These are phyloP conservation scores for Acanthamoeba royreba DNA, from an alignment of 208 protist genomes.

Conservation along the genomic window DNA sequence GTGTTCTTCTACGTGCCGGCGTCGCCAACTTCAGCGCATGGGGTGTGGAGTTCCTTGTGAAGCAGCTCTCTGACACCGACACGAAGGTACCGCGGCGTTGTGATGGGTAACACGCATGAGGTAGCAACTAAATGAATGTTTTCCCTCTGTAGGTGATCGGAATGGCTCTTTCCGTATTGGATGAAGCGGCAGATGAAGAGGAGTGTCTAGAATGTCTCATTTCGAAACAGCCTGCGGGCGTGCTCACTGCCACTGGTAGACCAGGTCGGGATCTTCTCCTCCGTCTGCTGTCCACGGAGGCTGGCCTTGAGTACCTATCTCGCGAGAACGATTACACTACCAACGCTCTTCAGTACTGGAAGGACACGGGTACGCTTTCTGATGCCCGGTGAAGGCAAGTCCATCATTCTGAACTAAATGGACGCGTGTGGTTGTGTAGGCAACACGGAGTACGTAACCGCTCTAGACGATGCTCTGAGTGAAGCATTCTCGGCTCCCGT, in stretches of 20 bases:
- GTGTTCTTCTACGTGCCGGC: constrained; percentile 58
- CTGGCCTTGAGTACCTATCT: background rate
- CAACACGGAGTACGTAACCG: background rate
- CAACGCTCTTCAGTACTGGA: constrained; percentile 4
- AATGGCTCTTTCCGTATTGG: constrained; percentile 56
- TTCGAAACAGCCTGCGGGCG: constrained; percentile 39
- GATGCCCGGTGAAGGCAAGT: background rate
- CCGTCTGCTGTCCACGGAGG: background rate
- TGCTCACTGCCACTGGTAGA: background rate
- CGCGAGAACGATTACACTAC: background rate
- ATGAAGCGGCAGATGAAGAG: constrained; percentile 67
- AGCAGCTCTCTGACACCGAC: constrained; percentile 34
- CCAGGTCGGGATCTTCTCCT: constrained; percentile 12
- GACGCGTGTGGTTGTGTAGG: background rate
- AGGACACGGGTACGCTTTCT: background rate
- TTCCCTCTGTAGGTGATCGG: background rate
- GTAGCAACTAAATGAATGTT: background rate
- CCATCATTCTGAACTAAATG: no score
- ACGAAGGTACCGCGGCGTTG: background rate
- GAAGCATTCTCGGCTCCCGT: constrained; percentile 1
- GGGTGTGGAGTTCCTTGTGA: constrained; percentile 65
- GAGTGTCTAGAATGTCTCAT: constrained; percentile 62
- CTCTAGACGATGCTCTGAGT: background rate
- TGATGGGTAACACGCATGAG: background rate
- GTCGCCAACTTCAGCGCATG: constrained; percentile 66